Percentiles rank a stretch among this genome's conserved stretches.
Evolutionary conservation across 169 alveolate genomes (phyloP).

Genomic region (Plasmodium cynomolgi): DNA sequence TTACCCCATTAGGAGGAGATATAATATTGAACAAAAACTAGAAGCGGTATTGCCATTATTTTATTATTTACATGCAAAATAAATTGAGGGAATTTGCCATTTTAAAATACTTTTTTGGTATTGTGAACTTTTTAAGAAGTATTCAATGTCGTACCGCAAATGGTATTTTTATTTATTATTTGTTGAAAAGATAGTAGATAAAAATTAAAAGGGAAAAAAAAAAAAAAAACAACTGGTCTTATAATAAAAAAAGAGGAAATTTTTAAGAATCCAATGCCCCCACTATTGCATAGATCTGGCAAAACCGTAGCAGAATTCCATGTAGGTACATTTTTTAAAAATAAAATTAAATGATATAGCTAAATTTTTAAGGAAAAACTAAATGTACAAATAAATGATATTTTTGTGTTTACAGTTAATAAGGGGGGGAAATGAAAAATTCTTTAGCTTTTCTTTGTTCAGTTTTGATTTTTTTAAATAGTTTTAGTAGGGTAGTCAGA

Average conservation of each 20-base stretch:
- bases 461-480: not conserved
- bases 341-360: not conserved
- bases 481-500: not conserved
- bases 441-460: not conserved
- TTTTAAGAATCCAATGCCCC: not conserved
- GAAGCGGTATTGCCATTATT: not conserved
- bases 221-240: not conserved
- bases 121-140: not conserved
- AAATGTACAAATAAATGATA: not conserved
- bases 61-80: not conserved
- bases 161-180: not conserved
- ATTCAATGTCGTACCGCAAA: not conserved
- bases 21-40: not conserved
- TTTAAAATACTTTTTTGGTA: not conserved
- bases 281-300: not conserved
- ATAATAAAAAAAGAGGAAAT: not conserved
- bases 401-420: not conserved
- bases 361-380: not conserved
- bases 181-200: not conserved
- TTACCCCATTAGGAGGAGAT: not conserved
- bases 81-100: not conserved
- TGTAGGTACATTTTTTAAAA: not conserved
- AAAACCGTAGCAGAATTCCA: not conserved
- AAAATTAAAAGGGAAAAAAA: too few species aligned
- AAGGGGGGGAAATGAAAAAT: not conserved